Base-by-base conservation (phyloP, 768 basidiomycete species). In the Leccinum longicurvipes region DNA sequence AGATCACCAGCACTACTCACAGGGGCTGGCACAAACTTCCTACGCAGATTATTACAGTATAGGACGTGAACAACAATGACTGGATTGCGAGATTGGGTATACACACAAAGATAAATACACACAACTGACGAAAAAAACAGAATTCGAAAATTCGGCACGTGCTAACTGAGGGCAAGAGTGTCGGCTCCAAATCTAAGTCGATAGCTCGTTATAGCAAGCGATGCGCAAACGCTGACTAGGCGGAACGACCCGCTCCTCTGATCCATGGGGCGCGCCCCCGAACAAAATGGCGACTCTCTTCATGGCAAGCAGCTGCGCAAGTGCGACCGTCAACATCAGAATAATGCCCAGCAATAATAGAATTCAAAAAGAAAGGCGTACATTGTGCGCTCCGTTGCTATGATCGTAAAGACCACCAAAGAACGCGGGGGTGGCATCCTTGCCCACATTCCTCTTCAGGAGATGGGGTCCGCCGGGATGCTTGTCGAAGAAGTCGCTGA, bases 341-440 rank as follows among this genome's bases (percentile, higher is more conserved):
- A 29, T 27, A 41, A 23, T 39, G 19, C 24, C 14, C 42, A 15
- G 6, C 2, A 1, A 17, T 7, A 10, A 21, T n/a, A 2, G 36
- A 39, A 31, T 31, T 31, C n/a, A 15, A 3, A 5, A 42, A 14
- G 2, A 17, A 28, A 73, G 24, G 75, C 84, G 27, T 65, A 85
- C 83, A 68, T 91, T 91, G 71, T 91, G 88, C 6, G 90, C 87
- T 36, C 87, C 86, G 64, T 89, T 91, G 12, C 86, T 85, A 67
- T 91, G 89, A 60, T 88, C 88, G 65, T 90, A 90, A 4, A 92
- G 83, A 60, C 88, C 89, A 56, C 93, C 93, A 66, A 94, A 93
- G 82, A 94, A 96, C 3, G 91, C 91, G 0, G 89, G 87, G 8
- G 91, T 91, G 7, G 89, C 91, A 63, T 96, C 93, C 70, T 86